Base-by-base conservation (phyloP, 163 green algal genomes). In the Trebouxiophyceae sp. region DNA sequence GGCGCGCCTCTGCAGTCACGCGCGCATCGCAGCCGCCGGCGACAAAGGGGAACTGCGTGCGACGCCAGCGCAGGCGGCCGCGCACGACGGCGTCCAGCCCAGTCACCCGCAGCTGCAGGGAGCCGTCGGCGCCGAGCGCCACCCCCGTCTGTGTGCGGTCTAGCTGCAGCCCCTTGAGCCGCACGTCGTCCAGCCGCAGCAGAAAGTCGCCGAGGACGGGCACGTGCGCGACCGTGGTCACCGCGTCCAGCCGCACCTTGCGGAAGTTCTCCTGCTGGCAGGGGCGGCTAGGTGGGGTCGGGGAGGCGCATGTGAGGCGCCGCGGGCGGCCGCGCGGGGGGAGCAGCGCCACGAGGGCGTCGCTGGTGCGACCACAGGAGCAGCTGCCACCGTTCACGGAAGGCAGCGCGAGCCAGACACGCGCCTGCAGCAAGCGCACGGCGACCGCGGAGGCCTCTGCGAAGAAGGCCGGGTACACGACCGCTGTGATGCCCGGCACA, bases 151-250 rank as follows among this genome's bases (percentile, higher is more conserved):
- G 26, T 4, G 45, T 30, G 1, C 32, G 23, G 7, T 28, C 30
- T 4, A 67, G 30, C 12, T 60, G 30, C 29, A 67, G 31, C 22
- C 30, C 8, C 6, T 67, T 30, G 46, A 67, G 47, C 20, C 33
- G 5, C 0, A 50, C 33, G 29, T 67, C 5, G 12, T 54, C 30
- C 46, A 67, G 46, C 5, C 33, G 33, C 6, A 67, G 12, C 5
- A 20, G 19, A 16, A 67, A 60, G 30, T 32, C 4, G 1, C 62
- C 62, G 2, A 67, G 30, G 2, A 67, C 62, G 7, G 62, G 62
- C 29, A 67, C 46, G 28, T 34, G 24, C 24, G 23, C 27, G 5
- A 33, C 22, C 5, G 55, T 22, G 5, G 12, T 8, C 55, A 60
- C 26, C 24, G 24, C 7, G 5, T 16, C 8, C 26, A 60, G 5